These are phyloP conservation scores for Phytophthora sp. DNA, from an alignment of 352 stramenopile species.

Conservation along the genomic window DNA sequence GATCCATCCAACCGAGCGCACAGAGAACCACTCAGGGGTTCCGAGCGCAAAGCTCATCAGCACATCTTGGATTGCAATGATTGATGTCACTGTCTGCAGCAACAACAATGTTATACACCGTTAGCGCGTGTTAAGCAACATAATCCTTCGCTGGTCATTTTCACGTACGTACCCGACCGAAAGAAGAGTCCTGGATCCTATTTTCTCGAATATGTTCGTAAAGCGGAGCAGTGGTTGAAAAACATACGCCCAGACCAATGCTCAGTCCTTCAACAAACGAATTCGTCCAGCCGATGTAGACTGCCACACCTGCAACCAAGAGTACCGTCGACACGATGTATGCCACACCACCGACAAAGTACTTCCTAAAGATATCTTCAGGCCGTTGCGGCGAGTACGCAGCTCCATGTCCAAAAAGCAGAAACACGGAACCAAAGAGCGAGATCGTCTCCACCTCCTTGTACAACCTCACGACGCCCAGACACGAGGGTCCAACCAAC, in stretches of 20 bases:
- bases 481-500: conserved; percentile 89
- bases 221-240: conserved; percentile 83
- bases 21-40: conserved; percentile 87
- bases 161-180: conserved; percentile 57
- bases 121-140: background rate
- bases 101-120: conserved; percentile 5
- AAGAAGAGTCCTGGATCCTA: conserved; percentile 83
- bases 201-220: conserved; percentile 85
- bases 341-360: conserved; percentile 72
- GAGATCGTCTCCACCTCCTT: conserved; percentile 94
- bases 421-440: conserved; percentile 93
- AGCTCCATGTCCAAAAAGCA: conserved; percentile 91
- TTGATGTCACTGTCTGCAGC: conserved; percentile 77
- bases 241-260: conserved; percentile 79
- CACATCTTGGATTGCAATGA: conserved; percentile 87
- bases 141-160: background rate
- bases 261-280: conserved; percentile 82
- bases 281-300: conserved; percentile 79
- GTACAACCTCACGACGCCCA: conserved; percentile 86
- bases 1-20: conserved; percentile 72
- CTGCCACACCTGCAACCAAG: conserved; percentile 70
- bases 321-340: conserved; percentile 78
- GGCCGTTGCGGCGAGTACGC: conserved; percentile 72
- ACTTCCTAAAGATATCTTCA: conserved; percentile 73
- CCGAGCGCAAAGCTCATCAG: conserved; percentile 89